Base-by-base conservation (phyloP, 306 rosid species). In the Vachellia pachyceras region DNA sequence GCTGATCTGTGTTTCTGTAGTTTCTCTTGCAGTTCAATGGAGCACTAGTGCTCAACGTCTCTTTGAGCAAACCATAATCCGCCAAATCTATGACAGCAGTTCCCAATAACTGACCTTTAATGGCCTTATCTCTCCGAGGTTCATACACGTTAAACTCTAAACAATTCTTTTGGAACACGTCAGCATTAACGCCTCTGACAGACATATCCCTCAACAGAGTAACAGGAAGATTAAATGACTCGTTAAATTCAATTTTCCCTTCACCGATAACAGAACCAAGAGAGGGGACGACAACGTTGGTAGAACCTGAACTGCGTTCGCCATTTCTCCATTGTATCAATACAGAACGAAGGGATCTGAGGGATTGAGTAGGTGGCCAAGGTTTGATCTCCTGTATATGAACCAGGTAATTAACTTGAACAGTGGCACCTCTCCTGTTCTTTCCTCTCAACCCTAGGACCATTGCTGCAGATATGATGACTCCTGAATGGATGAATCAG, bases 301-400 rank as follows among this genome's bases (percentile, higher is more conserved):
- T 89, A 50, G 88, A 85, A 69, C 98, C 98, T 3, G 97, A 87
- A 75, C 85, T 69, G 60, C 89, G 84, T n/a, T 87, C 88, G 1
- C 94, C 97, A 78, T 90, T 86, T 74, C 91, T 91, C 98, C 98
- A 93, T 45, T 93, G 94, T 73, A 93, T 85, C 73, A 86, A 44
- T 50, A 91, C 93, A 1, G 94, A 80, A 42, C 92, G 90, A 33
- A 91, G 86, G 49, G 94, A 90, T 80, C 77, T 89, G 41, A 90
- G 92, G 1, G 97, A 90, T 83, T 91, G 93, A 5, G 98, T 89
- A 9, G 94, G 98, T 0, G 94, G 97, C 98, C 98, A 94, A 39
- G 98, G 98, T 89, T 90, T 94, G 66, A 94, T 84, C 84, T 91
- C 98, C 55, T 87, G 87, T 79, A 94, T 77, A 23, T 90, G 92